Evolutionary conservation across 2,329 filamentous ascomycete genomes (phyloP).

Genomic region (Fonsecaea pedrosoi): DNA sequence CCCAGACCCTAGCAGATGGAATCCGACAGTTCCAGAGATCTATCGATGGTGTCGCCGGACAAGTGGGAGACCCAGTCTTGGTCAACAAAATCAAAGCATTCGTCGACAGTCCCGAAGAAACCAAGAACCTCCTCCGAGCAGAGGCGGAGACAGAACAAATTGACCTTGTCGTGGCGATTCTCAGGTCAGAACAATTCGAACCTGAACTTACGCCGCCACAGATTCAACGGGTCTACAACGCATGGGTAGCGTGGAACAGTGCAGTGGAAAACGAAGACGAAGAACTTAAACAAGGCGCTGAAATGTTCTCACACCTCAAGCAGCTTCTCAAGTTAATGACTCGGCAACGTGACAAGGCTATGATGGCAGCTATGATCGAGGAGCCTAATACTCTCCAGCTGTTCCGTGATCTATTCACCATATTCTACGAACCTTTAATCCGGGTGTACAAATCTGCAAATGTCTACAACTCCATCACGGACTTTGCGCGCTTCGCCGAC

Average conservation of each 20-base stretch:
- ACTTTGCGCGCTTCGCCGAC: constrained; percentile 91
- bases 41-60: constrained; percentile 76
- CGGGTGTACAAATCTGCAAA: constrained; percentile 98
- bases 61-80: constrained; percentile 81
- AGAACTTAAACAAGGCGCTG: constrained; percentile 85
- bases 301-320: constrained; percentile 93
- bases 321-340: constrained; percentile 92
- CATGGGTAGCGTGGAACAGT: constrained; percentile 94
- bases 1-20: constrained; percentile 86
- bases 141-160: constrained; percentile 77
- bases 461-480: constrained; percentile 95
- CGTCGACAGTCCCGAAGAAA: constrained; percentile 73
- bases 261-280: constrained; percentile 90
- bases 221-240: constrained; percentile 86
- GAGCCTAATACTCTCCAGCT: constrained; percentile 97
- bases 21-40: constrained; percentile 85
- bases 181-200: constrained; percentile 77
- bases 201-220: constrained; percentile 76
- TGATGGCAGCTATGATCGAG: constrained; percentile 96
- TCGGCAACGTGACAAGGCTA: constrained; percentile 89
- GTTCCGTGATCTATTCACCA: constrained; percentile 90
- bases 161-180: constrained; percentile 83
- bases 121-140: constrained; percentile 75
- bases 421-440: constrained; percentile 97
- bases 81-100: constrained; percentile 83